Conservation (phyloP, 2,329 filamentous ascomycete species). For the Sporothrix brunneoviolacea region DNA sequence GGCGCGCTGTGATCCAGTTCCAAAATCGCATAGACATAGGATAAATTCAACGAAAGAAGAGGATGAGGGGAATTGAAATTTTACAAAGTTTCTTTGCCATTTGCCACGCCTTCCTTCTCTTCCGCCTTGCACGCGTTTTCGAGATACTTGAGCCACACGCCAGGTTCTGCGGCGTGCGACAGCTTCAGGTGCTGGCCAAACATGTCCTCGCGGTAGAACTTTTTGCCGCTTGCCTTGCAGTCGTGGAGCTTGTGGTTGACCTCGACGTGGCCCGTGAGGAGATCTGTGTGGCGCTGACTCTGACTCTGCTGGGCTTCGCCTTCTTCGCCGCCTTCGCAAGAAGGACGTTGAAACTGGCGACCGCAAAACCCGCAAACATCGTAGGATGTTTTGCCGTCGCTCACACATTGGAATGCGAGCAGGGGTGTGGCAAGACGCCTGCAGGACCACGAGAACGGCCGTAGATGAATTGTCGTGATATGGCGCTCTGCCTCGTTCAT, state of each 20-base stretch:
- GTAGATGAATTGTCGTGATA: constrained; percentile 19
- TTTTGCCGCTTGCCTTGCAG: constrained; percentile 18
- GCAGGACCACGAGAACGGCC: constrained; percentile 19
- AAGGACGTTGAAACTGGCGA: constrained; percentile 11
- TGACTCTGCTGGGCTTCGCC: neutral
- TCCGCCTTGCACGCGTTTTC: constrained; percentile 18
- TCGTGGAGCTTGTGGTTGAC: constrained; percentile 18
- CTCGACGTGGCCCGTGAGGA: constrained; percentile 12
- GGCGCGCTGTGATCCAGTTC: too few relatives aligned
- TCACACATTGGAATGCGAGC: constrained; percentile 16
- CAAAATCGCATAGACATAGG: too few relatives aligned
- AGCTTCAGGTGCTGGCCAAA: constrained; percentile 20
- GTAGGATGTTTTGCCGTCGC: constrained; percentile 9
- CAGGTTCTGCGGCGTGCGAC: constrained; percentile 19
- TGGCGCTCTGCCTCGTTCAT: constrained; percentile 21
- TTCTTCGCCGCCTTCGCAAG: too few relatives aligned
- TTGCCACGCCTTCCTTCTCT: constrained; percentile 10
- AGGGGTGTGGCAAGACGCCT: constrained; percentile 13
- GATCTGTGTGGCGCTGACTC: neutral
- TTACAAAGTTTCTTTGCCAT: too few relatives aligned
- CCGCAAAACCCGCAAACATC: constrained; percentile 20
- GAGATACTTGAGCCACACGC: constrained; percentile 20
- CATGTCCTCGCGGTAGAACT: constrained; percentile 20
- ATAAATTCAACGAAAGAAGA: too few relatives aligned
- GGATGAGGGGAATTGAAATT: too few relatives aligned